Percentiles rank a stretch among this genome's conserved stretches.
Evolutionary conservation across 2,329 filamentous ascomycete genomes (phyloP).

Genomic region (Apiospora arundinis): DNA sequence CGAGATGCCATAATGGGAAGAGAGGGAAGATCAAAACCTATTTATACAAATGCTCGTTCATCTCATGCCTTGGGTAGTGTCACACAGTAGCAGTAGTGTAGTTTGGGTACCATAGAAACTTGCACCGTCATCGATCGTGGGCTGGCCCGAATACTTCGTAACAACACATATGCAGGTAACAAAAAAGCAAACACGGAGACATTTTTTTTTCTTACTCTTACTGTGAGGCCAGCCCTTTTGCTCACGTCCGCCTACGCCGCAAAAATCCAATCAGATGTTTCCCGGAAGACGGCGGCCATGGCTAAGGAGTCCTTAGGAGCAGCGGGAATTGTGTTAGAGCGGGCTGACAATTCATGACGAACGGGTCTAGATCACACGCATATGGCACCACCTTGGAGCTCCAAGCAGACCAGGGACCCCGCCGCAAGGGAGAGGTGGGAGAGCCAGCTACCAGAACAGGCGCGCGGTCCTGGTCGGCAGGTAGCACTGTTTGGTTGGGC

Average conservation of each 20-base stretch:
- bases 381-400: constrained; percentile 8
- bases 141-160: neutral
- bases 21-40: neutral
- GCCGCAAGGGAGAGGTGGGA: neutral
- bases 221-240: neutral
- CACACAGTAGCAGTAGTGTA: too few species aligned
- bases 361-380: constrained; percentile 10
- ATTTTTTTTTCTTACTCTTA: neutral
- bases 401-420: neutral
- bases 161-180: constrained; percentile 18
- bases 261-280: neutral
- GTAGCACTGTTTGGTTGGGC: neutral
- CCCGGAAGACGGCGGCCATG: constrained; percentile 12
- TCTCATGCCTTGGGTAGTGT: neutral
- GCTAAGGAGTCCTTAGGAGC: neutral
- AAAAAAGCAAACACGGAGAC: neutral
- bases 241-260: neutral
- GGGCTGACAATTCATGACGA: constrained; percentile 8
- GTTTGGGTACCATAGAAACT: neutral
- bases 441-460: neutral
- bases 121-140: constrained; percentile 11
- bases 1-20: constrained; percentile 5
- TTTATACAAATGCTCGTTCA: constrained; percentile 18
- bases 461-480: neutral
- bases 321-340: neutral